Evolutionary conservation across 495 filamentous ascomycete genomes (phyloP).

Genomic region (Podospora fimiseda): DNA sequence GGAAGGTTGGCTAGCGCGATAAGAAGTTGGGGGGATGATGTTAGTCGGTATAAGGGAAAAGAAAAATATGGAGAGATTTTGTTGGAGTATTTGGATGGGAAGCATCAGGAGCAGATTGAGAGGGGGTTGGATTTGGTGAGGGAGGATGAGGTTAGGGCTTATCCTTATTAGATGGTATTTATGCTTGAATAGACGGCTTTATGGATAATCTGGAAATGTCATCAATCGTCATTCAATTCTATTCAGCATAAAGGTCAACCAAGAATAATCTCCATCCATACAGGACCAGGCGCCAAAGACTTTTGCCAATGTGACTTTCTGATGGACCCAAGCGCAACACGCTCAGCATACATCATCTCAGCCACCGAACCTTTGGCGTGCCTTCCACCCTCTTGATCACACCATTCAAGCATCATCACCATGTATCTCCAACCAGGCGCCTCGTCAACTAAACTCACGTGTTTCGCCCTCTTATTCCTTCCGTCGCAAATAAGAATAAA

Average conservation of each 20-base stretch:
- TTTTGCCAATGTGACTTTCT: conserved; percentile 28
- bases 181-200: neutral
- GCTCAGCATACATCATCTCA: conserved; percentile 8
- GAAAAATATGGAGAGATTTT: conserved; percentile 73
- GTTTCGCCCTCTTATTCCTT: too few species aligned
- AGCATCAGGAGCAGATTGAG: conserved; percentile 70
- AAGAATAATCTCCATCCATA: conserved; percentile 44
- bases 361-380: neutral
- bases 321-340: conserved; percentile 15
- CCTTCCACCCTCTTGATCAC: neutral
- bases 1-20: conserved; percentile 66
- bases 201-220: too few species aligned
- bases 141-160: conserved; percentile 51
- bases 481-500: conserved; percentile 12
- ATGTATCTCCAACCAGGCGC: conserved; percentile 17
- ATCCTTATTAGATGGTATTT: conserved; percentile 31
- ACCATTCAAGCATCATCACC: conserved; percentile 16
- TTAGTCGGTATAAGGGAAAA: conserved; percentile 75
- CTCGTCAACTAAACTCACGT: conserved; percentile 1
- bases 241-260: conserved; percentile 3
- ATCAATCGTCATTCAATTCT: too few species aligned
- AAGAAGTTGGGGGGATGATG: conserved; percentile 83
- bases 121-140: conserved; percentile 54
- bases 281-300: conserved; percentile 28
- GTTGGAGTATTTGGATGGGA: conserved; percentile 73